Evolutionary conservation across 2,329 filamentous ascomycete genomes (phyloP).

Genomic region (Gyromitra esculenta): DNA sequence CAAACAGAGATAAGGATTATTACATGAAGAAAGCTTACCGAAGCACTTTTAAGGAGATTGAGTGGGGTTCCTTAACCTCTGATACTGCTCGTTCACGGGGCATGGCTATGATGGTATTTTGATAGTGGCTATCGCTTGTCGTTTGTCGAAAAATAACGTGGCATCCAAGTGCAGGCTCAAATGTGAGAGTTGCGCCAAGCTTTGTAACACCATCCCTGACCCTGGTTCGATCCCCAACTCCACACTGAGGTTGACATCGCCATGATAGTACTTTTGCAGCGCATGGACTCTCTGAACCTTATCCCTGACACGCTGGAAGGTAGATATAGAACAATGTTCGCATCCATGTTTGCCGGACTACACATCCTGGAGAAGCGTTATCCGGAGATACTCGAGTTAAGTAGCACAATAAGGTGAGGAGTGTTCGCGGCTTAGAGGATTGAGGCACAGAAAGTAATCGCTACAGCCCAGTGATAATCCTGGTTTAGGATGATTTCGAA

Average conservation of each 20-base stretch:
- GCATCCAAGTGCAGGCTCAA: not conserved
- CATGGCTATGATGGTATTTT: constrained; percentile 40
- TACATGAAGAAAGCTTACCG: constrained; percentile 63
- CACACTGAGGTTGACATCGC: constrained; percentile 28
- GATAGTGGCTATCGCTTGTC: constrained; percentile 24
- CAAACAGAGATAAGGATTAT: not conserved
- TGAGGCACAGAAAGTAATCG: constrained; percentile 64
- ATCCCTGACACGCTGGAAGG: constrained; percentile 66
- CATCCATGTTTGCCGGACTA: not conserved
- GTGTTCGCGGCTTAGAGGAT: constrained; percentile 65
- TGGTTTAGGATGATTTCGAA: constrained; percentile 63
- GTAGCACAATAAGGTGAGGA: constrained; percentile 63
- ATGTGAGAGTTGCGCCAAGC: constrained; percentile 28
- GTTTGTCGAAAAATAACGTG: constrained; percentile 19
- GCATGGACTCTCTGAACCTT: constrained; percentile 62
- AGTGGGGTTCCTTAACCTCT: constrained; percentile 75
- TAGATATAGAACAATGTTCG: constrained; percentile 55
- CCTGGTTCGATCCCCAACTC: constrained; percentile 18
- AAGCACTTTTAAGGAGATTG: constrained; percentile 79
- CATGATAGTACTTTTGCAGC: constrained; percentile 59
- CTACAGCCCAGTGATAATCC: constrained; percentile 66
- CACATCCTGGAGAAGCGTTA: not conserved
- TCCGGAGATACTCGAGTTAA: constrained; percentile 20
- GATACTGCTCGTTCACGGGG: constrained; percentile 54
- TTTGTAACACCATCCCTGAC: not conserved